phyloP scores from a whole-genome alignment of 2,329 filamentous ascomycete species.

The Colletotrichum sublineola region DNA sequence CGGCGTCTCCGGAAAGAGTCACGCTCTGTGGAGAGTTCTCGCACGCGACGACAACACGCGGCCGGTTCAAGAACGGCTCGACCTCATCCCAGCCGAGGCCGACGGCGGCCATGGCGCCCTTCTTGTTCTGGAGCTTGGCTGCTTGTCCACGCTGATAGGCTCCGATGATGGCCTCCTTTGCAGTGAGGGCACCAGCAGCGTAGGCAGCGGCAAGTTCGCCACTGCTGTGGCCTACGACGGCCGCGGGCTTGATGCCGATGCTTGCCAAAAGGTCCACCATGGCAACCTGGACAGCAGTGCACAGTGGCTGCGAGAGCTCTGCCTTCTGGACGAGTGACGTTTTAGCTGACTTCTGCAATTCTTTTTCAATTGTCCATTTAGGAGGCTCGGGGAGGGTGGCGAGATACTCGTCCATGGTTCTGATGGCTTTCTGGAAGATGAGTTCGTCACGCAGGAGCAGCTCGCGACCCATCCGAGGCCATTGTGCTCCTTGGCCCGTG shows the following conservation, averaged over 20 bases:
- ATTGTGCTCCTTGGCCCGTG: constrained; percentile 54
- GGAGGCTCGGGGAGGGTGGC: constrained; percentile 26
- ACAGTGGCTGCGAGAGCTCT: constrained; percentile 48
- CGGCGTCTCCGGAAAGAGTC: constrained; percentile 45
- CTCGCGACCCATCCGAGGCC: constrained; percentile 49
- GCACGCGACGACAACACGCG: constrained; percentile 43
- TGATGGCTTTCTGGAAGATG: constrained; percentile 23
- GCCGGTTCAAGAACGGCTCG: constrained; percentile 14
- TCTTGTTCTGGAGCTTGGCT: constrained; percentile 28
- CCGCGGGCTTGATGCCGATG: constrained; percentile 49
- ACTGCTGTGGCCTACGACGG: constrained; percentile 55
- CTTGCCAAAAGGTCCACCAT: constrained; percentile 50
- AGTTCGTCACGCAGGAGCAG: constrained; percentile 38
- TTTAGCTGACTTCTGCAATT: constrained; percentile 43
- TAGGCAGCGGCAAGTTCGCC: constrained; percentile 51
- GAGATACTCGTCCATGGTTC: constrained; percentile 39
- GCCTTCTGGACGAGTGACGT: constrained; percentile 20
- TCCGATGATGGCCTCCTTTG: constrained; percentile 55
- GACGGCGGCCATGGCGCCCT: constrained; percentile 52
- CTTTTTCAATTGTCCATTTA: constrained; percentile 43
- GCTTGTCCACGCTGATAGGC: constrained; percentile 56
- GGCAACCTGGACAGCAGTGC: constrained; percentile 53
- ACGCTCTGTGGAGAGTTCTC: constrained; percentile 46
- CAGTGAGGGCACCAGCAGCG: constrained; percentile 47
- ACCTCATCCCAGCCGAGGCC: constrained; percentile 44